Conservation (phyloP, 2,329 filamentous ascomycete genomes). For the Trichoderma breve region DNA sequence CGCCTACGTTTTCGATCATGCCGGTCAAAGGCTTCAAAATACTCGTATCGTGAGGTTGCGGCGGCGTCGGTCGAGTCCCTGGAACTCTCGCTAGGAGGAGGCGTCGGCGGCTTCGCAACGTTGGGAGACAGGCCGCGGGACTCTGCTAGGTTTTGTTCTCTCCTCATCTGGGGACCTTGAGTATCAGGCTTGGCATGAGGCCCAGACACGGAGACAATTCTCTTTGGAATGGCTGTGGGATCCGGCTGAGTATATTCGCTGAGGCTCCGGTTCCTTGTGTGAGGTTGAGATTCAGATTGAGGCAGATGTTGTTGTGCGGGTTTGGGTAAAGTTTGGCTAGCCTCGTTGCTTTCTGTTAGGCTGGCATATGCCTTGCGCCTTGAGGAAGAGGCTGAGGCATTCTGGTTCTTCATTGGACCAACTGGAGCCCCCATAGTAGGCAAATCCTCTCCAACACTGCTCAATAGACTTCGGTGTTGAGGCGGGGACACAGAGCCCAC, state of each 20-base stretch:
- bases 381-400: slow-evolving; percentile 49
- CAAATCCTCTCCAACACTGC: slow-evolving; percentile 33
- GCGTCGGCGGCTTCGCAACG: slow-evolving; percentile 68
- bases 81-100: slow-evolving; percentile 75
- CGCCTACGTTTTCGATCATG: slow-evolving; percentile 67
- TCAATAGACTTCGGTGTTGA: slow-evolving; percentile 27
- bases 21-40: slow-evolving; percentile 68
- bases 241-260: slow-evolving; percentile 81
- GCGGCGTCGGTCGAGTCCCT: slow-evolving; percentile 39
- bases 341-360: slow-evolving; percentile 32
- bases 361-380: slow-evolving; percentile 56
- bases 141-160: slow-evolving; percentile 78
- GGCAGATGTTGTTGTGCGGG: slow-evolving; percentile 24
- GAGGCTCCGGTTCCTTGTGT: slow-evolving; percentile 74
- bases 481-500: slow-evolving; percentile 46
- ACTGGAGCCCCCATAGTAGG: slow-evolving; percentile 51
- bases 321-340: slow-evolving; percentile 31
- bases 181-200: slow-evolving; percentile 47
- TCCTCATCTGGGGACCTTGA: slow-evolving; percentile 52
- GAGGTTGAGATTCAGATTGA: slow-evolving; percentile 48
- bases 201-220: slow-evolving; percentile 71
- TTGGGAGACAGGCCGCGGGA: slow-evolving; percentile 68
- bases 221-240: slow-evolving; percentile 62
- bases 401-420: slow-evolving; percentile 51
- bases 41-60: slow-evolving; percentile 47